A percentile compares a stretch with the other conserved stretches of the same genome.
phyloP scores from a whole-genome alignment of 2,329 filamentous ascomycete genomes.

The Epicoccum nigrum region DNA sequence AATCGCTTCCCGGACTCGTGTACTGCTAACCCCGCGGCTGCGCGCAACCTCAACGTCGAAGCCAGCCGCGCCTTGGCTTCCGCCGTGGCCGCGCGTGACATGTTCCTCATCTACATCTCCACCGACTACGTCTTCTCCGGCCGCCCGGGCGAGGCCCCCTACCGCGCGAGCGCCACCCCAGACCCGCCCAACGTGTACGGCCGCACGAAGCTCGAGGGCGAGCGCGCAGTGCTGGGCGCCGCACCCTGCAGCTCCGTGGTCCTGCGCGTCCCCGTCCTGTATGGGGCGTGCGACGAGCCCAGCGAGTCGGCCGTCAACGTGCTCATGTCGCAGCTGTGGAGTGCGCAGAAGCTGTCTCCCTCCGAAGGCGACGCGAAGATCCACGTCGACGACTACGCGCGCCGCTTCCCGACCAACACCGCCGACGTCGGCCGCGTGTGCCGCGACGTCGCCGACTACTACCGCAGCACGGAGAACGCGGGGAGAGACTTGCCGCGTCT shows the following conservation, averaged over 20 bases:
- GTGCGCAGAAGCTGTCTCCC: constrained; percentile 63
- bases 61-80: constrained; percentile 71
- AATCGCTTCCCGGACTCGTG: constrained; percentile 89
- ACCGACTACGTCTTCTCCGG: constrained; percentile 84
- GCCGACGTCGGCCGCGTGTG: constrained; percentile 83
- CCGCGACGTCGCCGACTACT: constrained; percentile 74
- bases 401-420: constrained; percentile 86
- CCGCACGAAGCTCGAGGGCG: constrained; percentile 74
- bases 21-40: constrained; percentile 76
- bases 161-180: constrained; percentile 68
- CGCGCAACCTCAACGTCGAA: constrained; percentile 74
- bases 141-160: constrained; percentile 79
- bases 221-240: constrained; percentile 70
- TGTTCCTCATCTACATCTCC: constrained; percentile 77
- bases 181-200: constrained; percentile 81
- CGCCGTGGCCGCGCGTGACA: constrained; percentile 66
- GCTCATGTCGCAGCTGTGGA: constrained; percentile 77
- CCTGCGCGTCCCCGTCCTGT: constrained; percentile 81
- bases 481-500: constrained; percentile 66
- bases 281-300: constrained; percentile 71
- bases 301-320: constrained; percentile 84
- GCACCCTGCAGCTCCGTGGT: constrained; percentile 61
- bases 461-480: constrained; percentile 48
- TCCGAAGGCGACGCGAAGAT: constrained; percentile 56
- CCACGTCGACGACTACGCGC: constrained; percentile 85